Base-by-base conservation (phyloP, 768 basidiomycete species). In the Rhizopogon vesiculosus region DNA sequence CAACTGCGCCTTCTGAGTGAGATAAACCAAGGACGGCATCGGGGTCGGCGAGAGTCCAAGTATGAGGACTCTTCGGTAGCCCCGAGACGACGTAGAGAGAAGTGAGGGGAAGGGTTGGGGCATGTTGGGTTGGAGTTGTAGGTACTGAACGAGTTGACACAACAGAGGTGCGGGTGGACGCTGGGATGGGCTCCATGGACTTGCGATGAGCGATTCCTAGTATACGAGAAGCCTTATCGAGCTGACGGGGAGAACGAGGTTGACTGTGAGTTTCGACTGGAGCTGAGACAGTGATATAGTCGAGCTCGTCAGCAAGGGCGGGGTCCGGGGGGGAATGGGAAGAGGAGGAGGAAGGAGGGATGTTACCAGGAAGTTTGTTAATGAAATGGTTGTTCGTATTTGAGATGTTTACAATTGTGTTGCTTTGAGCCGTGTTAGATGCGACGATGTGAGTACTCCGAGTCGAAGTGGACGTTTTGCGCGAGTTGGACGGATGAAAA, bases 31-130 rank as follows among this genome's bases (percentile, higher is more conserved):
- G 72, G 51, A 91, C 86, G 1, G 90, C 81, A 68, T 92, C 90
- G 0, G 86, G 85, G 68, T 94, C 93, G 0, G 90, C 86, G 43
- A 93, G 81, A 16, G 90, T 89, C 92, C 93, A 95, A 10, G 89
- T 92, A 68, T 91, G 84, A 1, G 92, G 91, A 31, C 87, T 87
- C 70, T 94, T 94, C 16, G 91, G 89, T 31, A 96, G 80, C 10
- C 93, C 93, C 1, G 89, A 91, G 31, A 92, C 90, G 62, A 92
- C 87, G 69, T 92, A 92, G 62, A 92, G 83, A 33, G 88, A 89
- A 1, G 90, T 86, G 59, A 92, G 82, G 29, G 90, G 89, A 48
- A 86, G 76, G 28, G 87, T 83, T 12, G 90, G 87, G 9, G 77
- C 74, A 63, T 84, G 79, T n/a, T 88, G 82, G 13, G 83, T 74